A percentile compares a stretch with the other conserved stretches of the same genome.
phyloP scores from a whole-genome alignment of 164 flowering plant genomes.

The Cinnamomum micranthum region DNA sequence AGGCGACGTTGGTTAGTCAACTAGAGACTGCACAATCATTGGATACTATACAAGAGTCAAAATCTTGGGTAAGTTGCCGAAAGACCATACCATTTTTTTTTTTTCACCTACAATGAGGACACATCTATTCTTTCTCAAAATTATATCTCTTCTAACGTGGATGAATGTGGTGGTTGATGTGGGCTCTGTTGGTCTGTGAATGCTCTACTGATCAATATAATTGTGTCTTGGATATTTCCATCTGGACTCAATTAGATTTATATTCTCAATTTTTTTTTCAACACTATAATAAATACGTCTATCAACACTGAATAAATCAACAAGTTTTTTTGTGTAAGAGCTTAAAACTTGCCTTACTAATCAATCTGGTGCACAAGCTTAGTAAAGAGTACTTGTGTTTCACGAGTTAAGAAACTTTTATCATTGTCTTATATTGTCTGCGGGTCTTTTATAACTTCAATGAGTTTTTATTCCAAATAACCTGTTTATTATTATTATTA shows the following conservation, averaged over 20 bases:
- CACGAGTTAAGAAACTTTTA: too few relatives aligned
- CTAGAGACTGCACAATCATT: conserved; percentile 50
- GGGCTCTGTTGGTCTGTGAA: background rate
- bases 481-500: too few relatives aligned
- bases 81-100: background rate
- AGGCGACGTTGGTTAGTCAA: conserved; percentile 66
- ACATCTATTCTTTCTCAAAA: too few relatives aligned
- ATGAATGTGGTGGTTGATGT: background rate
- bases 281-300: too few relatives aligned
- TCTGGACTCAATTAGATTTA: background rate
- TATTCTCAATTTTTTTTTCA: background rate
- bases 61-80: conserved; percentile 44
- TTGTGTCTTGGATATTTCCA: background rate
- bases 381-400: too few relatives aligned
- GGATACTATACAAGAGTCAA: conserved; percentile 44
- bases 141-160: background rate
- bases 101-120: background rate
- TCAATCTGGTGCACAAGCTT: too few relatives aligned
- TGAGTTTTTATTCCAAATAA: too few relatives aligned
- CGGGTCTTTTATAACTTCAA: too few relatives aligned
- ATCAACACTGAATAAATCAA: too few relatives aligned
- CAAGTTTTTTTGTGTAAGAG: too few relatives aligned
- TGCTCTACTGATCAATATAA: background rate
- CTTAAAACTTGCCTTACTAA: too few relatives aligned
- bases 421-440: too few relatives aligned